phyloP scores from a whole-genome alignment of 179 eudicot genomes.

The Vitellaria paradoxa region DNA sequence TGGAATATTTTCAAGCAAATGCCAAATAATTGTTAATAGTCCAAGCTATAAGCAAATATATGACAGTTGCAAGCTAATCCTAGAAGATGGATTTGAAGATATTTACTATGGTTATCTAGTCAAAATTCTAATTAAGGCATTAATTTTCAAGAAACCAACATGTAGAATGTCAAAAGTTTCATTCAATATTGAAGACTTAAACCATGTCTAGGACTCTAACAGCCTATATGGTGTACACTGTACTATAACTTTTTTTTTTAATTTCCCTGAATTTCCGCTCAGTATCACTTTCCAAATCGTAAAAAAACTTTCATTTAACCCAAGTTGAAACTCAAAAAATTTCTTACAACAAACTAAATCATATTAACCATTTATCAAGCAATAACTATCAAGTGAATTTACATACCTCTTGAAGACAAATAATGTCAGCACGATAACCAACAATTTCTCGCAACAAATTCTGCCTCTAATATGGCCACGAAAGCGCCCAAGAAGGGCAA shows the following conservation, averaged over 20 bases:
- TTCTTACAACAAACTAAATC: too few species aligned
- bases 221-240: background rate
- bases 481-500: constrained; percentile 98
- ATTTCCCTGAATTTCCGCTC: too few species aligned
- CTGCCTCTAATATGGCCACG: constrained; percentile 95
- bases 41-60: background rate
- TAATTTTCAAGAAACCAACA: background rate
- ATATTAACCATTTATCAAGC: background rate
- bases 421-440: constrained; percentile 90
- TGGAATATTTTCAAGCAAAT: background rate
- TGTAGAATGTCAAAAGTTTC: background rate
- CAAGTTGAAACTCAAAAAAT: background rate
- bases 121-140: background rate
- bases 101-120: background rate
- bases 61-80: background rate
- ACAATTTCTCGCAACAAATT: constrained; percentile 91
- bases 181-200: background rate
- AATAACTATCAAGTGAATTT: background rate
- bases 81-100: background rate
- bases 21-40: background rate
- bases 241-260: too few species aligned
- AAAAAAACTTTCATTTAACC: background rate
- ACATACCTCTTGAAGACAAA: constrained; percentile 96
- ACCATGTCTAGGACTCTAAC: constrained; percentile 5
- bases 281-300: background rate